Base-by-base conservation (phyloP, 1,284 basidiomycete species). In the Somion occarium region DNA sequence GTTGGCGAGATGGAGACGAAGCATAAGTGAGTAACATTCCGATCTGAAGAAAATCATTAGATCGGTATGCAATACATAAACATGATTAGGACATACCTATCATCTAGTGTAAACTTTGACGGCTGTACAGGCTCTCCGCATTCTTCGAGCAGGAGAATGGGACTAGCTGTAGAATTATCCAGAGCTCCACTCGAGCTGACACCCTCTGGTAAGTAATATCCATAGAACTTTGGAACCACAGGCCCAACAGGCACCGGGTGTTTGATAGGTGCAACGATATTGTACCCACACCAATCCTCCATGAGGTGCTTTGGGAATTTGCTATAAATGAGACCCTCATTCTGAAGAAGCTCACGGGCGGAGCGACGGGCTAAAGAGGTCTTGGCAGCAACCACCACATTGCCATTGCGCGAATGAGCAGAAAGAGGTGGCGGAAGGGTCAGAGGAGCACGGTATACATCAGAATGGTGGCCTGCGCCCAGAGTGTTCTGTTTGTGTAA, bases 201-300 rank as follows among this genome's bases (percentile, higher is more conserved):
- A 2, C 44, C 15, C 9, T 61, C 63, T 1, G 72, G 71, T 7
- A 66, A 57, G 58, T 80, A 81, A 61, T 74, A 77, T 1, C 79
- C 79, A 57, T 75, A 81, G 60, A 73, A 80, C 60, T 78, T 78
- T 5, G 80, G 79, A 3, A 77, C 73, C 39, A 79, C 54, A 0
- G 79, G 67, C 3, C 69, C 67, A 5, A 73, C 65, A 7, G 77
- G 77, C 0, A 73, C 69, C 0, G 77, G 78, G 44, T 72, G 64
- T 30, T 65, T 64, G 41, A 74, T 26, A 3, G 74, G 75, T 12
- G 59, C 55, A 3, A 74, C 56, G 45, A 75, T 47, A 54, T 77
- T 75, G 54, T 68, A 74, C 2, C 76, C 76, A 52, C 63, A 73
- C 69, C 70, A 78, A 50, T 78, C 73, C 56, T 79, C 65, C 54